Conservation (phyloP, 2,329 filamentous ascomycete genomes). For the Penicillium sp. region DNA sequence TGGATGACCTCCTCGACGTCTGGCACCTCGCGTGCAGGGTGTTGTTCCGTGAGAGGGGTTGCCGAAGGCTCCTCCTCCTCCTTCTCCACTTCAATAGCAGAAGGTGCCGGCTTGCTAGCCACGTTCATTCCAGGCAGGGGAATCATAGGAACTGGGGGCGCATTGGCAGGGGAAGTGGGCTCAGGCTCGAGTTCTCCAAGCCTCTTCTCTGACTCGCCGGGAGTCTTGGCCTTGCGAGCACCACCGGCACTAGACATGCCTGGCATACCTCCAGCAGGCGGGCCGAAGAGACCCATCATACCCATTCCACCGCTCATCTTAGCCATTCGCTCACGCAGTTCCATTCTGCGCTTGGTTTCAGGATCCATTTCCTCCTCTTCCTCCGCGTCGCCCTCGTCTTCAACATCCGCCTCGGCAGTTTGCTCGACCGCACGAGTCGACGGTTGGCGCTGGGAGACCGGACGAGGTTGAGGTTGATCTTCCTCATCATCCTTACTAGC, state of each 20-base stretch:
- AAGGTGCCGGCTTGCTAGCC: conserved; percentile 47
- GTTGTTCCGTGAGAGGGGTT: conserved; percentile 43
- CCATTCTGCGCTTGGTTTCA: conserved; percentile 78
- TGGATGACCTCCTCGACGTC: conserved; percentile 54
- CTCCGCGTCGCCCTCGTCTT: conserved; percentile 65
- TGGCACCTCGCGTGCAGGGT: conserved; percentile 48
- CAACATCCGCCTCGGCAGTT: conserved; percentile 48
- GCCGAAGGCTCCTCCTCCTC: conserved; percentile 50
- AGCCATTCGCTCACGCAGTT: conserved; percentile 91
- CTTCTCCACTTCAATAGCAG: conserved; percentile 47
- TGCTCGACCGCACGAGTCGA: conserved; percentile 31
- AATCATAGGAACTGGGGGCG: conserved; percentile 54
- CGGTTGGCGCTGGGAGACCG: conserved; percentile 19
- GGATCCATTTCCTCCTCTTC: conserved; percentile 85
- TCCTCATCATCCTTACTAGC: conserved; percentile 75
- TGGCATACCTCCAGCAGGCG: conserved; percentile 61
- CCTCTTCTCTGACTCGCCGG: conserved; percentile 36
- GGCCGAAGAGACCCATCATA: conserved; percentile 90
- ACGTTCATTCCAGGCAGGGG: conserved; percentile 67
- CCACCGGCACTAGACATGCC: conserved; percentile 48
- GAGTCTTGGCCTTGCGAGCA: conserved; percentile 51
- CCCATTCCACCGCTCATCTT: conserved; percentile 98
- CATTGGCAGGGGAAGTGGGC: conserved; percentile 30
- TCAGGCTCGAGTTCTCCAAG: conserved; percentile 36
- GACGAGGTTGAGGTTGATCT: conserved; percentile 44